Conservation (phyloP, 2,329 filamentous ascomycete genomes). For the Trichophyton schoenleinii region DNA sequence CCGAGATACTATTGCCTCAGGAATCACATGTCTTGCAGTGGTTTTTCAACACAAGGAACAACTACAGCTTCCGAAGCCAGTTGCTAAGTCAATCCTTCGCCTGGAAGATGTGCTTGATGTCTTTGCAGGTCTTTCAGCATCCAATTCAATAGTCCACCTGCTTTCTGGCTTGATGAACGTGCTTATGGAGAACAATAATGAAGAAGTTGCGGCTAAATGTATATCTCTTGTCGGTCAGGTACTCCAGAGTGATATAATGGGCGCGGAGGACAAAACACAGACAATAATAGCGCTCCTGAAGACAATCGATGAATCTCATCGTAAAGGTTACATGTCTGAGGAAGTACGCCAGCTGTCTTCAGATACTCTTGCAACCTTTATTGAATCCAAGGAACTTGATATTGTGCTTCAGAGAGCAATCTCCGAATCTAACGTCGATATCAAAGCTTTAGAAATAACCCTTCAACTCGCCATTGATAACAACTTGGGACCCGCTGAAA, state of each 20-base stretch:
- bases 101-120: slow-evolving; percentile 23
- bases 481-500: slow-evolving; percentile 38
- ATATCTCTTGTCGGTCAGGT: slow-evolving; percentile 24
- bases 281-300: slow-evolving; percentile 25
- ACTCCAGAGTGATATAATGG: slow-evolving; percentile 24
- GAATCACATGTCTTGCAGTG: slow-evolving; percentile 66
- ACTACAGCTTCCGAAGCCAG: slow-evolving; percentile 54
- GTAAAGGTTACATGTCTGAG: slow-evolving; percentile 22
- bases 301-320: slow-evolving; percentile 37
- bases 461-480: slow-evolving; percentile 58
- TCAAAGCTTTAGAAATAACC: slow-evolving; percentile 62
- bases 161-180: slow-evolving; percentile 24
- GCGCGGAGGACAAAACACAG: slow-evolving; percentile 20
- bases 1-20: slow-evolving; percentile 57
- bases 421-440: slow-evolving; percentile 54
- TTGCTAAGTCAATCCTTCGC: slow-evolving; percentile 44
- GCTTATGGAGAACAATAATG: slow-evolving; percentile 13
- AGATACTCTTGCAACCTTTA: slow-evolving; percentile 53
- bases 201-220: background rate
- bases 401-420: slow-evolving; percentile 56
- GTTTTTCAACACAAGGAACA: slow-evolving; percentile 67
- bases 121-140: slow-evolving; percentile 23
- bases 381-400: slow-evolving; percentile 47
- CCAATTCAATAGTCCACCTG: slow-evolving; percentile 25
- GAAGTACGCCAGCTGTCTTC: slow-evolving; percentile 52